Conservation (phyloP, 768 basidiomycete species). For the Boletus edulis region DNA sequence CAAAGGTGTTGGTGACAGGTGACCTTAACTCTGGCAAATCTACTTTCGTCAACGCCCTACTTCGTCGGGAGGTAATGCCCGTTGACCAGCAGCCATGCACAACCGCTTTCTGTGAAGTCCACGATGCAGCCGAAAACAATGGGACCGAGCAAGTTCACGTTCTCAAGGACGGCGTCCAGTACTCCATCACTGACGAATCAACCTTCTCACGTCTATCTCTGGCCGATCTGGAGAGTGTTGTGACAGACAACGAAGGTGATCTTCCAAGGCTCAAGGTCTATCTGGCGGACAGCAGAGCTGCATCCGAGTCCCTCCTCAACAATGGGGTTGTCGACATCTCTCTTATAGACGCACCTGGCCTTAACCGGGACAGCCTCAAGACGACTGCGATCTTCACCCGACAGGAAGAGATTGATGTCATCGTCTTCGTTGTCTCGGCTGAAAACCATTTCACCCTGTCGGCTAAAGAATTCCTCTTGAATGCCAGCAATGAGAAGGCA, state of each 20-base stretch:
- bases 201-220: slow-evolving; percentile 74
- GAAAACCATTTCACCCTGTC: slow-evolving; percentile 99
- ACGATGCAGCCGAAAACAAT: slow-evolving; percentile 79
- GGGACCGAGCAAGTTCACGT: slow-evolving; percentile 86
- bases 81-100: slow-evolving; percentile 99
- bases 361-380: slow-evolving; percentile 92
- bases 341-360: slow-evolving; percentile 96
- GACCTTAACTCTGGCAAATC: slow-evolving; percentile 99
- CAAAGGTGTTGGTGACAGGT: slow-evolving; percentile 96
- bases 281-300: slow-evolving; percentile 74
- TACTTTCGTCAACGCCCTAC: slow-evolving; percentile 94
- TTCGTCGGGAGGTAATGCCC: slow-evolving; percentile 90
- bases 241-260: slow-evolving; percentile 57
- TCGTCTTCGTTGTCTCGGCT: slow-evolving; percentile 96
- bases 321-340: slow-evolving; percentile 97
- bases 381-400: slow-evolving; percentile 95
- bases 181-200: slow-evolving; percentile 66
- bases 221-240: slow-evolving; percentile 72
- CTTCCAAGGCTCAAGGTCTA: slow-evolving; percentile 81
- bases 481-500: slow-evolving; percentile 94
- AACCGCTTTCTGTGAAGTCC: slow-evolving; percentile 95
- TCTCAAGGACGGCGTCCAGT: slow-evolving; percentile 63
- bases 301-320: slow-evolving; percentile 82
- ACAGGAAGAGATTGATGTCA: slow-evolving; percentile 97
- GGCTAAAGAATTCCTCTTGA: slow-evolving; percentile 89